Evolutionary conservation across 495 filamentous ascomycete genomes (phyloP), one percentile per base, ranked within the genome.

Genomic region (Hypoxylon crocopeplum): DNA sequence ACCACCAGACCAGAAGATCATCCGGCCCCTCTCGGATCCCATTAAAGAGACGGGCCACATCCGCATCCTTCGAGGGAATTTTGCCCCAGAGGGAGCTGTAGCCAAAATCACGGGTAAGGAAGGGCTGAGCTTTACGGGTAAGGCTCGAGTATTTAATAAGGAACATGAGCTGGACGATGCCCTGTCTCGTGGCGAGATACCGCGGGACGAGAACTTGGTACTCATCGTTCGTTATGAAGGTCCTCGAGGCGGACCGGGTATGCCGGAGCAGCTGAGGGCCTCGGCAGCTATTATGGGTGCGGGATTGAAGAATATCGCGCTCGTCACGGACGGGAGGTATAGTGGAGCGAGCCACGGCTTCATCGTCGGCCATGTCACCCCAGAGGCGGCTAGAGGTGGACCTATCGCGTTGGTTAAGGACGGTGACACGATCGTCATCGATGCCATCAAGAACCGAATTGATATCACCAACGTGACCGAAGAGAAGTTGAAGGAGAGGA

Each of bases 21-120:
- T 98, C 70, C 87, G 91, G 1, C 85, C 89, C 0, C 73, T 97
- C 8, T 74, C 79, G 40, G 84, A 92, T 69, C 94, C 94, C 13
- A 96, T 97, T 77, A 97, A 97, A 72, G 40, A 77, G 1, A 90
- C 87, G 7, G 94, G 94, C 33, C 94, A 98, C 70, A 78, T 98
- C 40, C 91, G 94, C 67, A 89, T 98, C 41, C 82, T 98, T 7
- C 82, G 82, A 41, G 94, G 94, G 30, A 97, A 97, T 73, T 84
- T 98, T 30, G 89, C 93, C 2, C 94, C 94, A 0, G 89, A 88
- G 27, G 94, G 94, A 27, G 88, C 94, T 7, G 94, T 98, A 2
- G 93, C 94, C 56, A 98, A 98, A 77, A 98, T 98, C 71, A 98
- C 94, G 0, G 94, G 94, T 15, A 97, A 97, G 71, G 94, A 98